A percentile compares a stretch with the other conserved stretches of the same genome.
Conservation (phyloP, 768 basidiomycete species). For the Sarcomyxa edulis region DNA sequence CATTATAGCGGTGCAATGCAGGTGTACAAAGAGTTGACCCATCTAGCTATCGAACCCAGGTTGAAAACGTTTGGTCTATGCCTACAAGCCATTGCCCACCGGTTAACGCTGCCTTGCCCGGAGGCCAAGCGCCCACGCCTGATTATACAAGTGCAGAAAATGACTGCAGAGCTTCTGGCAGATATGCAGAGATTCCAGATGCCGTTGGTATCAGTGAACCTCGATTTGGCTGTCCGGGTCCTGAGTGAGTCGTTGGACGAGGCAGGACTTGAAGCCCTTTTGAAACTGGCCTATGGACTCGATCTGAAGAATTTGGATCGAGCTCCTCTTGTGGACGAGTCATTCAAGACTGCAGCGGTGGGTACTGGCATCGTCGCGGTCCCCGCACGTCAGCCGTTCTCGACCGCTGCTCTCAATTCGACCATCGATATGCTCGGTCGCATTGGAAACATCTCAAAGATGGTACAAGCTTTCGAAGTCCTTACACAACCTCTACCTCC, state of each 20-base stretch:
- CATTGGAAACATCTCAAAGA: constrained; percentile 51
- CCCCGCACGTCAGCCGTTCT: constrained; percentile 40
- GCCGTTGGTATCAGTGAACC: constrained; percentile 49
- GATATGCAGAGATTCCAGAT: constrained; percentile 51
- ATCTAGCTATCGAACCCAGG: constrained; percentile 38
- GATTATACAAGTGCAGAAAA: constrained; percentile 35
- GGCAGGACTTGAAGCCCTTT: constrained; percentile 49
- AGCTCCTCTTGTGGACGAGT: constrained; percentile 35
- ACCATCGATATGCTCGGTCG: constrained; percentile 67
- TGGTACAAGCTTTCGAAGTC: constrained; percentile 75
- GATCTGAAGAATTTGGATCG: constrained; percentile 74
- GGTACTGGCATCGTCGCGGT: constrained; percentile 5
- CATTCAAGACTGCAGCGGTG: constrained; percentile 5
- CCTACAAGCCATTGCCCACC: constrained; percentile 67
- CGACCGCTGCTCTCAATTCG: constrained; percentile 66
- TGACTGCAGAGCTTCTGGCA: constrained; percentile 44
- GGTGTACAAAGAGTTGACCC: constrained; percentile 56
- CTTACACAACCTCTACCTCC: constrained; percentile 65
- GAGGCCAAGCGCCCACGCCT: constrained; percentile 27
- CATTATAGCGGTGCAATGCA: constrained; percentile 54
- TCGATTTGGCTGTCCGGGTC: constrained; percentile 67
- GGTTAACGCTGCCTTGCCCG: constrained; percentile 54
- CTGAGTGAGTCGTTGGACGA: constrained; percentile 59
- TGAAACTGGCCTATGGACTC: constrained; percentile 70
- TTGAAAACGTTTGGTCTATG: constrained; percentile 56